phyloP scores from a whole-genome alignment of 1,139 yeast species.

The Debaryomyces subglobosus region DNA sequence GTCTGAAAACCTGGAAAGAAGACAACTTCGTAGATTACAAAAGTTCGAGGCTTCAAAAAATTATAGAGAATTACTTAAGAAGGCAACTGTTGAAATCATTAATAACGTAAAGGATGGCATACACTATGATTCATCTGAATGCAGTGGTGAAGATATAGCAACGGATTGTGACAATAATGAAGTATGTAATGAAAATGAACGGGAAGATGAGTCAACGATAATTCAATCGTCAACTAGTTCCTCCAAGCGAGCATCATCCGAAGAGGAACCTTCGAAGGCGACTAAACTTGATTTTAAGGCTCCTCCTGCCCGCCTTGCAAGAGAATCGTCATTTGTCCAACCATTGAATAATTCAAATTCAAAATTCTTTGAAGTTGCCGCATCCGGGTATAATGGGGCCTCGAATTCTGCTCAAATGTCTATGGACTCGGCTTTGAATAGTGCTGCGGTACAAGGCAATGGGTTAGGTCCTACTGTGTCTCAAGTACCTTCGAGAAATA shows the following conservation, averaged over 20 bases:
- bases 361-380: conserved; percentile 66
- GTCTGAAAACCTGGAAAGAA: conserved; percentile 41
- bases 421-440: conserved; percentile 47
- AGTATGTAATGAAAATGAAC: conserved; percentile 22
- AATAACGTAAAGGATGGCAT: conserved; percentile 29
- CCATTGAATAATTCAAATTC: conserved; percentile 35
- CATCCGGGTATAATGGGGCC: conserved; percentile 78
- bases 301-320: conserved; percentile 27
- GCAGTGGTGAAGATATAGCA: conserved; percentile 34
- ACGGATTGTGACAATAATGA: conserved; percentile 17
- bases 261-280: conserved; percentile 10
- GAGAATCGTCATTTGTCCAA: conserved; percentile 36
- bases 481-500: conserved; percentile 67
- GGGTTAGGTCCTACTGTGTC: conserved; percentile 73
- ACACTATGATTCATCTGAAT: conserved; percentile 19
- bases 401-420: conserved; percentile 48
- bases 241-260: conserved; percentile 16
- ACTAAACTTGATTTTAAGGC: conserved; percentile 23
- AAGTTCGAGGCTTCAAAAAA: conserved; percentile 45
- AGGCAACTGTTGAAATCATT: conserved; percentile 39
- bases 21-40: conserved; percentile 38
- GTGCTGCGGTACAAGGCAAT: conserved; percentile 51
- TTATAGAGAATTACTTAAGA: conserved; percentile 42
- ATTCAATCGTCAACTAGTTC: conserved; percentile 18
- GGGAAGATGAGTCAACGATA: conserved; percentile 17